These are phyloP conservation scores for Fusarium tricinctum DNA, from an alignment of 2,329 filamentous ascomycete species.

Conservation along the genomic window DNA sequence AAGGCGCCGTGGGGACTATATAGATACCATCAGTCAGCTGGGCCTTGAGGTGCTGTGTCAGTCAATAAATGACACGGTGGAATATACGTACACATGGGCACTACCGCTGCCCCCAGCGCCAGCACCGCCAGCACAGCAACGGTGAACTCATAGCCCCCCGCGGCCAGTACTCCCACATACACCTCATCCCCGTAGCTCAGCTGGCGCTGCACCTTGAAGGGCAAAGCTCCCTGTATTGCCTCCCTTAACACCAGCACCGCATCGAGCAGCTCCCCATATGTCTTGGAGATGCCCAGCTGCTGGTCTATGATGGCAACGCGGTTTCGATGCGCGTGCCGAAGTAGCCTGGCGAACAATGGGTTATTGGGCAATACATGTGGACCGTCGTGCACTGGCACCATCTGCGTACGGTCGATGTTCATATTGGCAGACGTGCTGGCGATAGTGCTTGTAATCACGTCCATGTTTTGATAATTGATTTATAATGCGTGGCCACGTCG, in stretches of 20 bases:
- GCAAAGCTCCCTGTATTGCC: not conserved
- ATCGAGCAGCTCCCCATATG: not conserved
- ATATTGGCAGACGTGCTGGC: not conserved
- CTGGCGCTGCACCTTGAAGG: not conserved
- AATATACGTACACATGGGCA: not conserved
- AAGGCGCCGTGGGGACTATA: not conserved
- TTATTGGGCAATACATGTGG: slow-evolving; percentile 1
- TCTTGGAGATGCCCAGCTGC: not conserved
- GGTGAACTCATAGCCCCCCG: slow-evolving; percentile 5
- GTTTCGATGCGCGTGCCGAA: not conserved
- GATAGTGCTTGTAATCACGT: not conserved
- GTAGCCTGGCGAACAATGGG: not conserved
- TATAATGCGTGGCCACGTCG: not conserved
- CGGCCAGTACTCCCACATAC: not conserved
- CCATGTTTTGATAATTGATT: not conserved
- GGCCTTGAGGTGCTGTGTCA: too few relatives aligned
- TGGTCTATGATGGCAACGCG: not conserved
- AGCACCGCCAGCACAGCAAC: not conserved
- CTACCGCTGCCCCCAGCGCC: not conserved
- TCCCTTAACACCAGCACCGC: not conserved
- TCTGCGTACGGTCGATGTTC: not conserved
- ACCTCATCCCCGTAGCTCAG: not conserved
- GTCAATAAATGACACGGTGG: not conserved
- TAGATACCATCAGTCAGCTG: not conserved
- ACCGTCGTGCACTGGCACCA: not conserved